Evolutionary conservation across 2,329 filamentous ascomycete genomes (phyloP).

Genomic region (Aspergillus sp.): DNA sequence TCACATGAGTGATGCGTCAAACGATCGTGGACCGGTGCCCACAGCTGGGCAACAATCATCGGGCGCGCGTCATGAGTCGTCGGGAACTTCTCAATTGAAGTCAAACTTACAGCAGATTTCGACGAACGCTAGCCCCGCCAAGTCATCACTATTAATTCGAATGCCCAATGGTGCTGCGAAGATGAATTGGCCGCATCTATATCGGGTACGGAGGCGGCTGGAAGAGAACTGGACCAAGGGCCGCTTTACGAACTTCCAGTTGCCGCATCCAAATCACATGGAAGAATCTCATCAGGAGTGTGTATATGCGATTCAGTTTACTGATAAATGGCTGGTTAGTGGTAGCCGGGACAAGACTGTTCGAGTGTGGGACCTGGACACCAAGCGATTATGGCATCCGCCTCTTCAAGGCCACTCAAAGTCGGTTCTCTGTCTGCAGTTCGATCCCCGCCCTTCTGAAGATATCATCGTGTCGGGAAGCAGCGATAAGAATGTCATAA

Average conservation of each 20-base stretch:
- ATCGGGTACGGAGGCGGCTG: slow-evolving; percentile 79
- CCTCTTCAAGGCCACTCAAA: slow-evolving; percentile 76
- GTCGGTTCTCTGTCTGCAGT: slow-evolving; percentile 92
- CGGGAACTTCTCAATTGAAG: slow-evolving; percentile 13
- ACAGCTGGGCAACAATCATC: slow-evolving; percentile 22
- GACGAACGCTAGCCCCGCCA: slow-evolving; percentile 22
- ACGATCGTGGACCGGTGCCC: slow-evolving; percentile 22
- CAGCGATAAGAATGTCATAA: slow-evolving; percentile 84
- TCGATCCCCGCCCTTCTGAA: slow-evolving; percentile 82
- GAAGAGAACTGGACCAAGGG: slow-evolving; percentile 91
- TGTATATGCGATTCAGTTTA: slow-evolving; percentile 93
- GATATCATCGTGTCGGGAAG: slow-evolving; percentile 95
- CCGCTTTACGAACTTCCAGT: slow-evolving; percentile 80
- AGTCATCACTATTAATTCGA: slow-evolving; percentile 36
- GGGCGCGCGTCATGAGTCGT: slow-evolving; percentile 14
- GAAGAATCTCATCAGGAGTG: slow-evolving; percentile 88
- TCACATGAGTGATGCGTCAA: slow-evolving; percentile 46
- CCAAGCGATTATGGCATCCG: slow-evolving; percentile 71
- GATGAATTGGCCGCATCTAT: slow-evolving; percentile 91
- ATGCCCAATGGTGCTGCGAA: slow-evolving; percentile 47
- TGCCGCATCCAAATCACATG: slow-evolving; percentile 78
- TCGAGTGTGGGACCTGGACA: slow-evolving; percentile 86
- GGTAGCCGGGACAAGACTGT: slow-evolving; percentile 88
- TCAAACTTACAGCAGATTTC: slow-evolving; percentile 18
- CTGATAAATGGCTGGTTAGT: slow-evolving; percentile 82